Evolutionary conservation across 2,329 filamentous ascomycete species (phyloP), one percentile per base, ranked within the genome.

Genomic region (Scytalidium sp.): DNA sequence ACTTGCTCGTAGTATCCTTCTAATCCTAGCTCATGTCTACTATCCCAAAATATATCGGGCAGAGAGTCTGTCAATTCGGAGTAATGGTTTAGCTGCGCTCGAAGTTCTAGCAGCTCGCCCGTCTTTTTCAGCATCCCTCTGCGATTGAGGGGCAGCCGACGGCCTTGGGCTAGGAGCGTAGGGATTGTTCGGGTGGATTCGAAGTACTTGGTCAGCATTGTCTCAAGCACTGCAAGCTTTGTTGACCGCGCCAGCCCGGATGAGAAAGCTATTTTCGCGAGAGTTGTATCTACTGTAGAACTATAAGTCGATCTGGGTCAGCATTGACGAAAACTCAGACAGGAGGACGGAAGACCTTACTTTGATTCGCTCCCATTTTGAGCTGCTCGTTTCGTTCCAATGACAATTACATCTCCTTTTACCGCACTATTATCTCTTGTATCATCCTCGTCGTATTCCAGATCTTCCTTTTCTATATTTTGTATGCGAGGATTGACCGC

Each of bases 41-140:
- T 88, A 67, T 99, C 94, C 94, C 94, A 99, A 72, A 99, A 97
- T 42, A 97, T 83, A 69, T 99, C 94, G 0, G 94, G 94, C 17
- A 97, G 78, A 17, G 89, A 90, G 70, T 99, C 94, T 0, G 94
- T 97, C 27, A 99, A 81, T 69, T 97, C 94, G 1, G 90, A 96
- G 73, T 97, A 97, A 60, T 97, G 87, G 65, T 99, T 99, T 44
- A 99, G 78, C 63, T 96, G 91, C 1, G 93, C 93, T 43, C 94
- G 86, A 46, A 97, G 83, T 62, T 85, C 87, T 17, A 97, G 80
- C 6, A 99, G 78, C 68, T 97, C 90, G 52, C 94, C 94, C 0
- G 94, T 97, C 70, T 97, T 96, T 58, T 89, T 86, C 21, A 97
- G 76, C 63, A 97, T 93, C 67, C 96, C 93, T 47, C 80, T 78